Conservation (phyloP, 305 asterid genomes). For the Plantago coronopus region DNA sequence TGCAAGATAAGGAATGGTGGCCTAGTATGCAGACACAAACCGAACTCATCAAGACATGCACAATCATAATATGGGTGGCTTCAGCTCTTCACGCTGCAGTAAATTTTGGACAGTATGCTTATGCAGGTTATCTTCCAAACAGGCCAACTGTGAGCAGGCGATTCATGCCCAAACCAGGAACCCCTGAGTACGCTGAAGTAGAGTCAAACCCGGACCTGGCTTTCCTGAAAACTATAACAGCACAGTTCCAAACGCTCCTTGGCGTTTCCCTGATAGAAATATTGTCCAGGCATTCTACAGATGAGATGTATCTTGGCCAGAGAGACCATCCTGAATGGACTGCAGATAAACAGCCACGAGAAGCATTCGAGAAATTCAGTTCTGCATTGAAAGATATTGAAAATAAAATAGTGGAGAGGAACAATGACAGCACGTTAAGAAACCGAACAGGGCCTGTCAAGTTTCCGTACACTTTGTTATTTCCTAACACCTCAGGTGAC, state of each 20-base stretch:
- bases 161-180: conserved; percentile 74
- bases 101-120: conserved; percentile 85
- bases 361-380: conserved; percentile 51
- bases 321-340: conserved; percentile 60
- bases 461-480: conserved; percentile 58
- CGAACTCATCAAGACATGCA: conserved; percentile 68
- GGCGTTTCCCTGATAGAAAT: conserved; percentile 79
- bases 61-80: conserved; percentile 82
- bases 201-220: conserved; percentile 56
- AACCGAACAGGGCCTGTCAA: conserved; percentile 68
- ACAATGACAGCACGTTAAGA: conserved; percentile 36
- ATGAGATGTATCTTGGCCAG: conserved; percentile 80
- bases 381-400: conserved; percentile 42
- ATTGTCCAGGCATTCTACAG: conserved; percentile 74
- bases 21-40: conserved; percentile 59
- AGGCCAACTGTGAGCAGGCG: conserved; percentile 82
- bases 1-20: conserved; percentile 82
- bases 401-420: conserved; percentile 37
- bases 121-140: conserved; percentile 90
- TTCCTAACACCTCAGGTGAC: conserved; percentile 50
- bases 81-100: conserved; percentile 98
- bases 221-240: conserved; percentile 72
- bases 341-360: conserved; percentile 31
- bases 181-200: conserved; percentile 62
- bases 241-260: conserved; percentile 79